phyloP scores from a whole-genome alignment of 140 eudicot species.

The Anethum foeniculum region DNA sequence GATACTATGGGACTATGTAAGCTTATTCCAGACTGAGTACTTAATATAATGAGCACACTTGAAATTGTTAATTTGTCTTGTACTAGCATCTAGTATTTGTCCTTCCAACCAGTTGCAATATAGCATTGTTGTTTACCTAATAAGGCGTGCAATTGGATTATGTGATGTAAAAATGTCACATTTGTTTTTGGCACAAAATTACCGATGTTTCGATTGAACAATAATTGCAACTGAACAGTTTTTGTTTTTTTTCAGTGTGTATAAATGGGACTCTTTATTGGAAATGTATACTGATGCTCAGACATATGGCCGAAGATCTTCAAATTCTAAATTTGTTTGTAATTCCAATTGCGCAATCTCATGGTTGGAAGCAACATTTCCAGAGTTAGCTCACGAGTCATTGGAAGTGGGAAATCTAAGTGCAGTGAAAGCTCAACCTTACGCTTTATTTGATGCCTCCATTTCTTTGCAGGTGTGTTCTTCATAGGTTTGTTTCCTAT shows the following conservation, averaged over 20 bases:
- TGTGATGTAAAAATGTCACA: background rate
- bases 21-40: background rate
- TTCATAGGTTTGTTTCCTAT: slow-evolving; percentile 8
- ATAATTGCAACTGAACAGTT: slow-evolving; percentile 2
- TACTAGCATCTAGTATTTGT: background rate
- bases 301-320: slow-evolving; percentile 54
- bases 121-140: background rate
- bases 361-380: slow-evolving; percentile 96
- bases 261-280: slow-evolving; percentile 76
- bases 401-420: slow-evolving; percentile 49
- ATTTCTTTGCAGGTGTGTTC: slow-evolving; percentile 72
- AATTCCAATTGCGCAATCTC: slow-evolving; percentile 76
- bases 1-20: background rate
- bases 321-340: slow-evolving; percentile 45
- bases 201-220: background rate
- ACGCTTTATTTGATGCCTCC: slow-evolving; percentile 60
- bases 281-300: slow-evolving; percentile 83
- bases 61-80: background rate
- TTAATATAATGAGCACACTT: background rate
- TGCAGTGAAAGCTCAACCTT: slow-evolving; percentile 67
- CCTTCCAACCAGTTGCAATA: background rate
- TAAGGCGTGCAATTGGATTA: background rate
- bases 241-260: slow-evolving; percentile 44
- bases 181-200: background rate
- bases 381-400: slow-evolving; percentile 59